phyloP scores from a whole-genome alignment of 345 rosid genomes.

The Lumnitzera littorea region DNA sequence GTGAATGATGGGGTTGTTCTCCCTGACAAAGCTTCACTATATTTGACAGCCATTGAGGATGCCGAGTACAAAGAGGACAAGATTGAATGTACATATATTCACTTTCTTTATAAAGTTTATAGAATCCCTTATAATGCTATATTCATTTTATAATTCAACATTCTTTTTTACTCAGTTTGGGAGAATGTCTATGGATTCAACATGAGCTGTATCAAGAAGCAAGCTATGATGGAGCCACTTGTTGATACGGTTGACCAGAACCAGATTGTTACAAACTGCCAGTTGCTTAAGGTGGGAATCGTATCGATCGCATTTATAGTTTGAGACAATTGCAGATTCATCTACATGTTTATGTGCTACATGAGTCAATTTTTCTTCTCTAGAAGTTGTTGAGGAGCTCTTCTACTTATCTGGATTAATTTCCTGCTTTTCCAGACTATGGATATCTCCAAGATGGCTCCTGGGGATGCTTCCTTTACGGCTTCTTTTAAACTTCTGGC shows the following conservation, averaged over 20 bases:
- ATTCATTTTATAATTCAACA: neutral
- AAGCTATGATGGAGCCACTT: conserved; percentile 93
- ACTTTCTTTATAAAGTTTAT: conserved; percentile 6
- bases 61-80: conserved; percentile 94
- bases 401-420: neutral
- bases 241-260: conserved; percentile 93
- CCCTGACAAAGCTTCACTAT: conserved; percentile 90
- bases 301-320: neutral
- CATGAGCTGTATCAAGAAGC: conserved; percentile 98
- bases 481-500: conserved; percentile 94
- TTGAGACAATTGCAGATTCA: neutral
- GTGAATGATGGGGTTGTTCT: conserved; percentile 72
- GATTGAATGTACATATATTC: conserved; percentile 67
- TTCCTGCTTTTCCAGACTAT: conserved; percentile 50
- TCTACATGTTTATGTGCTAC: too few relatives aligned
- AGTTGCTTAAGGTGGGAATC: conserved; percentile 62
- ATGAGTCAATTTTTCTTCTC: neutral
- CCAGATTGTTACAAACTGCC: conserved; percentile 81
- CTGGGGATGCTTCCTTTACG: conserved; percentile 95
- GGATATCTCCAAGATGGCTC: conserved; percentile 93
- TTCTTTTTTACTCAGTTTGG: conserved; percentile 55
- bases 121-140: neutral
- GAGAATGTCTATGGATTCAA: conserved; percentile 87
- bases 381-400: neutral
- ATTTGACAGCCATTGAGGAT: conserved; percentile 91